A percentile compares a stretch with the other conserved stretches of the same genome.
These are phyloP conservation scores for Phytophthora fragariaefolia DNA, from an alignment of 352 stramenopile genomes.

Conservation along the genomic window DNA sequence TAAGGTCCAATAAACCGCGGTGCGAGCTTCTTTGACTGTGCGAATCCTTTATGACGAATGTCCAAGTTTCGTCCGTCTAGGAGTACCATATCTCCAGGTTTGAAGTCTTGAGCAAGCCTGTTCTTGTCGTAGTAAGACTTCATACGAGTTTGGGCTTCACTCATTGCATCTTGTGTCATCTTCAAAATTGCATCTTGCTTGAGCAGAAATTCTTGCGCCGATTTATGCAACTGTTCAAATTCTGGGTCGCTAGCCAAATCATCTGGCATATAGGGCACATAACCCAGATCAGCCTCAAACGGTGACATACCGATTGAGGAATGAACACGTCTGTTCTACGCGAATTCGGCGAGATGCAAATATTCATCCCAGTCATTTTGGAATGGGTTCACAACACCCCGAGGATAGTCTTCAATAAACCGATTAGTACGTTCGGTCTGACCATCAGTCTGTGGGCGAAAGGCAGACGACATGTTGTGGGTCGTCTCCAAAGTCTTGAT, in stretches of 20 bases:
- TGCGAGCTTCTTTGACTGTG: constrained; percentile 11
- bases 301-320: constrained; percentile 19
- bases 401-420: constrained; percentile 26
- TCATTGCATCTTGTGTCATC: constrained; percentile 7
- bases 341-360: constrained; percentile 27
- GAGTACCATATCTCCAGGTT: constrained; percentile 6
- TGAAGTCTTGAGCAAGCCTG: constrained; percentile 20
- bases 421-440: constrained; percentile 17
- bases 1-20: constrained; percentile 15
- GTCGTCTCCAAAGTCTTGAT: constrained; percentile 4
- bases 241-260: constrained; percentile 8
- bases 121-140: constrained; percentile 21
- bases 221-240: constrained; percentile 9
- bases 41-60: constrained; percentile 15
- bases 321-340: constrained; percentile 21
- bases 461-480: constrained; percentile 2
- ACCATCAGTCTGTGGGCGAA: too few species aligned
- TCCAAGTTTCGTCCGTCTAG: constrained; percentile 21
- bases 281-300: constrained; percentile 21
- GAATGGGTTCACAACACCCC: constrained; percentile 8
- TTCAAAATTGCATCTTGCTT: constrained; percentile 1
- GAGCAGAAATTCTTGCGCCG: constrained; percentile 2
- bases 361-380: constrained; percentile 27
- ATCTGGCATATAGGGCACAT: constrained; percentile 23
- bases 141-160: constrained; percentile 13